Conservation (phyloP, 768 basidiomycete species). For the Russula sp. region DNA sequence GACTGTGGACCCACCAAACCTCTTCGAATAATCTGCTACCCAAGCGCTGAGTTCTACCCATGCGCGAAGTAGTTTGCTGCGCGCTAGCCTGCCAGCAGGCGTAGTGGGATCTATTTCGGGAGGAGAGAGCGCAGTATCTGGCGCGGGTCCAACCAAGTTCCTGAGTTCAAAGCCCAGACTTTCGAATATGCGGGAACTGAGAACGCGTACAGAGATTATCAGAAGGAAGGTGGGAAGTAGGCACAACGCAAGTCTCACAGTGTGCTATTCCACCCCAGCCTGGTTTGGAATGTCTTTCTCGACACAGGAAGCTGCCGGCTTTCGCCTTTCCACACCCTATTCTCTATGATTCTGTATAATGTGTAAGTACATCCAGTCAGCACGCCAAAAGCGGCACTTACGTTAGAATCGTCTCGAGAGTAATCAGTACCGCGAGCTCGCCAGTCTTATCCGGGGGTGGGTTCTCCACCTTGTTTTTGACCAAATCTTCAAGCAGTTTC, state of each 20-base stretch:
- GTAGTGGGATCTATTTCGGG: constrained; percentile 47
- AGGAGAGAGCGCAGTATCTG: constrained; percentile 45
- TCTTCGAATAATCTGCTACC: constrained; percentile 51
- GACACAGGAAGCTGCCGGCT: constrained; percentile 48
- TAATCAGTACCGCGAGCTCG: constrained; percentile 49
- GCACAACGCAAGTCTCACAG: constrained; percentile 41
- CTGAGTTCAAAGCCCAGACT: constrained; percentile 35
- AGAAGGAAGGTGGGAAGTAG: not conserved
- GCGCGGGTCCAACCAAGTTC: constrained; percentile 22
- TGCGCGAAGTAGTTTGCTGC: constrained; percentile 62
- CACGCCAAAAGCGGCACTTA: constrained; percentile 34
- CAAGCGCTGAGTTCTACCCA: constrained; percentile 76
- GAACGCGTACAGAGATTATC: not conserved
- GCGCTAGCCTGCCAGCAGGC: constrained; percentile 43
- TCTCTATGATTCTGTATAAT: constrained; percentile 58
- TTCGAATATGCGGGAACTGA: constrained; percentile 39
- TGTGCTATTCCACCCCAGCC: constrained; percentile 58
- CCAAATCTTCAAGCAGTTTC: constrained; percentile 56
- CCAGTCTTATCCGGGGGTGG: constrained; percentile 51
- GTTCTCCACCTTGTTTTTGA: constrained; percentile 52
- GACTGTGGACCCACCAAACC: constrained; percentile 35
- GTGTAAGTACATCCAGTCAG: constrained; percentile 2
- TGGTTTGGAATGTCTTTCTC: constrained; percentile 51
- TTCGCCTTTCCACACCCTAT: constrained; percentile 69
- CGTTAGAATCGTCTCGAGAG: constrained; percentile 63